Conservation (phyloP, 2,329 filamentous ascomycete species). For the Coniochaeta hoffmannii region DNA sequence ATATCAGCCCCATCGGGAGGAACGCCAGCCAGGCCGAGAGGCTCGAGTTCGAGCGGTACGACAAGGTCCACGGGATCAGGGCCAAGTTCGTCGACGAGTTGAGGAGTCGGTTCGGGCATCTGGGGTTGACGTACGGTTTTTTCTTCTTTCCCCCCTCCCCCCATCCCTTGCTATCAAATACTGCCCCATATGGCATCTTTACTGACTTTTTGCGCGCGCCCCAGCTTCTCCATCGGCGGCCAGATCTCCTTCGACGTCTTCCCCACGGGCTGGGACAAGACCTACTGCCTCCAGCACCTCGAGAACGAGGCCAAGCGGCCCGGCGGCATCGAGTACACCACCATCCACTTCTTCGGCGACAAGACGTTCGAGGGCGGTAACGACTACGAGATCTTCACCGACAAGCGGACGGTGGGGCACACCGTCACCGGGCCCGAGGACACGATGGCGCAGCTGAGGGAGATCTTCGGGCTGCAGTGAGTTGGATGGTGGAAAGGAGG, state of each 20-base stretch:
- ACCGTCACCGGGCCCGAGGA: conserved; percentile 75
- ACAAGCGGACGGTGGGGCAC: conserved; percentile 78
- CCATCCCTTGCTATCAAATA: not conserved
- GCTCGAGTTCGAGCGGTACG: conserved; percentile 73
- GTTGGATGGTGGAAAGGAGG: not conserved
- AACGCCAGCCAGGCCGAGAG: conserved; percentile 79
- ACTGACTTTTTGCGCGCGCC: not conserved
- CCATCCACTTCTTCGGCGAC: conserved; percentile 96
- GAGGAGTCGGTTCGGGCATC: conserved; percentile 73
- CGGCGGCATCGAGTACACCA: conserved; percentile 70
- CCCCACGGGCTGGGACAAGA: conserved; percentile 97
- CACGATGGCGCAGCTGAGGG: conserved; percentile 70
- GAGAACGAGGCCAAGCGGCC: conserved; percentile 67
- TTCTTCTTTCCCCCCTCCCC: conserved; percentile 18
- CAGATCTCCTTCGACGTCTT: conserved; percentile 99
- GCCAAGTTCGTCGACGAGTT: conserved; percentile 68
- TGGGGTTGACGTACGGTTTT: conserved; percentile 80
- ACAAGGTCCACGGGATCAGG: conserved; percentile 69
- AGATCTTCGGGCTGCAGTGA: conserved; percentile 62
- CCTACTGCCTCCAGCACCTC: conserved; percentile 85
- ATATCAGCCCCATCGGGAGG: conserved; percentile 74
- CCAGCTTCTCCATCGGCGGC: conserved; percentile 84
- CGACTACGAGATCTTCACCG: conserved; percentile 88
- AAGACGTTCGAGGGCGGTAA: conserved; percentile 89
- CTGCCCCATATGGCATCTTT: not conserved